Conservation (phyloP, 2,329 filamentous ascomycete species). For the Paecilomyces formosus region DNA sequence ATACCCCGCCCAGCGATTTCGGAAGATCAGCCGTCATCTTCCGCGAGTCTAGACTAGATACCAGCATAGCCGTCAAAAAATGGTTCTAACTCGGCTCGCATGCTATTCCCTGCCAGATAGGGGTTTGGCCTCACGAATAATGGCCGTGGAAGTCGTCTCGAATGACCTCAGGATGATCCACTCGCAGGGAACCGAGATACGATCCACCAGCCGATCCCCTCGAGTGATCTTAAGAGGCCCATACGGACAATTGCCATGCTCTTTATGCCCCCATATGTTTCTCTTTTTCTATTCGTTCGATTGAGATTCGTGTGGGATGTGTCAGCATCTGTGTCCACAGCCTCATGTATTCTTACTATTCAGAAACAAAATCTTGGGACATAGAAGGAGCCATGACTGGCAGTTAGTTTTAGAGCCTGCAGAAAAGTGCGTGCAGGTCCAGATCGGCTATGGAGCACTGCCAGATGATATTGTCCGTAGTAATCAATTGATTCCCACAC, state of each 20-base stretch:
- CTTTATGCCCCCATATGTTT: not conserved
- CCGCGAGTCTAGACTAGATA: not conserved
- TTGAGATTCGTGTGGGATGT: not conserved
- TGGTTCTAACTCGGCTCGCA: not conserved
- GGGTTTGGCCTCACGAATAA: not conserved
- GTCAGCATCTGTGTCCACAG: not conserved
- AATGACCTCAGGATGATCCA: not conserved
- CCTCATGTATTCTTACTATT: not conserved
- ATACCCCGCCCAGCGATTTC: not conserved
- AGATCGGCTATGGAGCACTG: conserved; percentile 1
- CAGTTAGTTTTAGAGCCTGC: not conserved
- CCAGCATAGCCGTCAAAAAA: not conserved
- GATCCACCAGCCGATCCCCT: not conserved
- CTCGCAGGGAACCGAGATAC: not conserved
- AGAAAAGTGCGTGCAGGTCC: not conserved
- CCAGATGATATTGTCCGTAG: not conserved
- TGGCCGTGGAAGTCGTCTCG: not conserved
- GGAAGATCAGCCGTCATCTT: not conserved
- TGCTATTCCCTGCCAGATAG: not conserved
- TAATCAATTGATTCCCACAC: not conserved
- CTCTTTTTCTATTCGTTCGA: too few species aligned
- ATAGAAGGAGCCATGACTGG: not conserved
- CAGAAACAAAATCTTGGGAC: not conserved
- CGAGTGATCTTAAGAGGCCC: not conserved
- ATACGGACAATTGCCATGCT: not conserved